Evolutionary conservation across 2,329 filamentous ascomycete species (phyloP), one percentile per base, ranked within the genome.

Genomic region (Sporothrix curviconia): DNA sequence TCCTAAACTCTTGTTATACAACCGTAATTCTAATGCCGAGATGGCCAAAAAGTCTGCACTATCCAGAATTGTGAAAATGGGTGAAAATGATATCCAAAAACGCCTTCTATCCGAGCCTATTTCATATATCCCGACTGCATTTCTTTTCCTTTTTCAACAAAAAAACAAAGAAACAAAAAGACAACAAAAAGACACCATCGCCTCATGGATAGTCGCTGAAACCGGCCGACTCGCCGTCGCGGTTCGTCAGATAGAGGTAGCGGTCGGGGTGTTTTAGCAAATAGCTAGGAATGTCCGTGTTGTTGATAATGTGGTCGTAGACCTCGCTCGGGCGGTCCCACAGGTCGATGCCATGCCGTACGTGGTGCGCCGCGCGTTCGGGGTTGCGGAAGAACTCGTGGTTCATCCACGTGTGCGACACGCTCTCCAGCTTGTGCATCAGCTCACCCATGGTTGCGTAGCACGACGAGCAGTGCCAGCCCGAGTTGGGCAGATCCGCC

Each of bases 401-500:
- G 61, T 84, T 83, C 71, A 78, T 76, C 67, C 71, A 76, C 8
- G 67, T 68, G 64, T 84, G 81, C 17, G 78, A 81, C 66, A 83
- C 83, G 57, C 75, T 77, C 9, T 73, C 70, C 71, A 84, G 75
- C 67, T 84, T 84, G 61, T 74, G 76, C 46, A 79, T 68, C 62
- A 84, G 72, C 65, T 83, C 77, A 4, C 72, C 72, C 15, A 85
- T 68, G 0, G 79, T 84, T 17, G 73, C 69, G 65, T 84, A 84
- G 69, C 83, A 85, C 56, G 74, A 79, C 52, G 78, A 82, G 71
- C 82, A 86, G 67, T 85, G 82, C 83, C 83, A 86, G 0, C 71
- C 77, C 0, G 80, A 78, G 62, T 81, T 76, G 63, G 67, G 67
- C 34, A 83, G 60, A 6, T 73, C 71, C 7, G 69, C 74, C 61